Base-by-base conservation (phyloP, 371 early-diverging fungal species). In the Circinella umbellata region DNA sequence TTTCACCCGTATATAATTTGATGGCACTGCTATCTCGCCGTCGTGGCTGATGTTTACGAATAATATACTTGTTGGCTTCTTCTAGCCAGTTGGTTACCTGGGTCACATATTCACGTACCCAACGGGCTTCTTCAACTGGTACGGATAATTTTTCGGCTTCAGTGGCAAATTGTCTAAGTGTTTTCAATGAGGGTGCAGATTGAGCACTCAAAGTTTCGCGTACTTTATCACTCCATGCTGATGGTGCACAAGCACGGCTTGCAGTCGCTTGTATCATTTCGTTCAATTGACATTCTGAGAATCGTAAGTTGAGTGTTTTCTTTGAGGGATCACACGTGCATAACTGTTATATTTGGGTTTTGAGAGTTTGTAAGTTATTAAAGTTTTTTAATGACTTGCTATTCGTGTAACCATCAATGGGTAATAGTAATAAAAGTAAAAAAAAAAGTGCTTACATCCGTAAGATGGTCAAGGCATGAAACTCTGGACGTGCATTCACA, bases 401-500 rank as follows among this genome's bases (percentile, higher is more conserved):
- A 27, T 27, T 54, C 15, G 34, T 54, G 55, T 54, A 34, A 34
- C 34, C 34, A 54, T 15, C 55, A 11, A 27, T 27, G 27, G 2
- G 2, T n/a, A 7, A 54, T 2, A 5, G 7, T 36, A 57, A 14
- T n/a, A 4, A 8, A 51, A 0, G 15, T 5, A n/a, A 51, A 51
- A 57, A 60, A 4, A 39, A 42, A 42, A 42, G 1, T 42, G 3
- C 61, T 70, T 83, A 88, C 89, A 79, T 89, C 86, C 11, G 79
- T 67, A 17, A 80, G 78, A 73, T 93, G 94, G 7, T 84, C 84
- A 7, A 86, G 69, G 61, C 93, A 93, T 15, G 79, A 73, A n/a
- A 91, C 87, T 59, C 85, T 87, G 34, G 80, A 74, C 13, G 84
- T 84, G 76, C 94, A 93, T 57, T 69, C 74, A 70, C 94, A 94